These are phyloP conservation scores for Aphanomyces stellatus DNA, from an alignment of 352 stramenopile species.

Conservation along the genomic window DNA sequence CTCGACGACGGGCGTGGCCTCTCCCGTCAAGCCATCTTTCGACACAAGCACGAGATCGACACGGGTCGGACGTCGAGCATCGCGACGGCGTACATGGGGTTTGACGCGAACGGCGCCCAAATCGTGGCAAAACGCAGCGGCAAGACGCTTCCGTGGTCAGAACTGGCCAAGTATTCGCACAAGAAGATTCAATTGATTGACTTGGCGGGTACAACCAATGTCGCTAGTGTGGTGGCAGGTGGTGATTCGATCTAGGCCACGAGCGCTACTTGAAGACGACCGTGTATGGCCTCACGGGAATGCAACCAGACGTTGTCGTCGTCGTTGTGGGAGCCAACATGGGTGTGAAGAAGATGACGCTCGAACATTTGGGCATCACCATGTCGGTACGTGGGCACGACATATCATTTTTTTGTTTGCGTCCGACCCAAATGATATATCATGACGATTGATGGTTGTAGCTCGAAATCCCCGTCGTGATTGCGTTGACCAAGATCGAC, in stretches of 20 bases:
- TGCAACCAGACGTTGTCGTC: constrained; percentile 93
- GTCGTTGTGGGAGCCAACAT: constrained; percentile 92
- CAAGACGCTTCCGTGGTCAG: constrained; percentile 69
- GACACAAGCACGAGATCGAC: constrained; percentile 80
- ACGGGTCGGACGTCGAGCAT: constrained; percentile 78
- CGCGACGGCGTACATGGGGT: constrained; percentile 74
- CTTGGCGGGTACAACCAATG: constrained; percentile 30
- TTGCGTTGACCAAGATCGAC: constrained; percentile 93
- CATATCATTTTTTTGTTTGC: neutral
- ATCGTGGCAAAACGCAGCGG: constrained; percentile 65
- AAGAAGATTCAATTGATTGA: constrained; percentile 86
- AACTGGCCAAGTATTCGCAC: constrained; percentile 65
- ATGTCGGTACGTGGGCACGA: constrained; percentile 45
- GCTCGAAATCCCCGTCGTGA: constrained; percentile 89
- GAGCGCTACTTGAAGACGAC: constrained; percentile 99
- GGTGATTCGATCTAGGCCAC: constrained; percentile 57
- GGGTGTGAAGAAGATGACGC: constrained; percentile 92
- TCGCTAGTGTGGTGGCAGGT: neutral
- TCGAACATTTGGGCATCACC: constrained; percentile 89
- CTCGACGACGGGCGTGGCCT: constrained; percentile 94
- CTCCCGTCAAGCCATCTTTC: constrained; percentile 75
- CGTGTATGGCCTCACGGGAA: constrained; percentile 96
- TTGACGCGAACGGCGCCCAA: constrained; percentile 62
- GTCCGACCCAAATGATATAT: no score
- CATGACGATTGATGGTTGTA: constrained; percentile 17